phyloP scores from a whole-genome alignment of 192 early-diverging fungal genomes.

The Jimgerdemannia lactiflua region DNA sequence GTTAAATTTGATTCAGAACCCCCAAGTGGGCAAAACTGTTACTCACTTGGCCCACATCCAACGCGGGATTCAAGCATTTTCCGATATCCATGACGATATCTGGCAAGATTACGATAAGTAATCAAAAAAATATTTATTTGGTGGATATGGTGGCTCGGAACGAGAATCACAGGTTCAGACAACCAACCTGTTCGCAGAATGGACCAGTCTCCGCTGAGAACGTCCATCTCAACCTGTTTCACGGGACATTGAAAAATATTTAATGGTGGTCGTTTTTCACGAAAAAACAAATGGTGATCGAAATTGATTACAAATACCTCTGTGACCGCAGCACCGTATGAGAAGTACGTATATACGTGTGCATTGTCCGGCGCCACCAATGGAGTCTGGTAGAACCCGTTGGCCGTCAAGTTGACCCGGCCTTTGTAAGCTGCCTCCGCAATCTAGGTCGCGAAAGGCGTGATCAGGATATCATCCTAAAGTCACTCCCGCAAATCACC shows the following conservation, averaged over 20 bases:
- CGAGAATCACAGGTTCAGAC: no score
- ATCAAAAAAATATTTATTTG: neutral
- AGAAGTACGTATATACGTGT: neutral
- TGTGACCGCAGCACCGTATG: neutral
- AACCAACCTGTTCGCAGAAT: slow-evolving; percentile 47
- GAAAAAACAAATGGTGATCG: slow-evolving; percentile 47
- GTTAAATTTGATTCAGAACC: neutral
- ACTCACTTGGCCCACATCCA: slow-evolving; percentile 65
- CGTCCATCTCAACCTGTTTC: slow-evolving; percentile 84
- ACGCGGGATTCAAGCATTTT: slow-evolving; percentile 77
- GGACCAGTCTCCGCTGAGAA: slow-evolving; percentile 77
- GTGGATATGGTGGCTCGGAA: no score
- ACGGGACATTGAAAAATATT: slow-evolving; percentile 80
- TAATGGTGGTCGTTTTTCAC: slow-evolving; percentile 63
- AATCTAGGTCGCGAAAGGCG: neutral
- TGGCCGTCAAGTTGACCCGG: slow-evolving; percentile 72
- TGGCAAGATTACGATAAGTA: neutral
- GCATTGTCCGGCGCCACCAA: neutral
- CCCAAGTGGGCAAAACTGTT: neutral
- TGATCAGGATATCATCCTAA: neutral
- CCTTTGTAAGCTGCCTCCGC: slow-evolving; percentile 68
- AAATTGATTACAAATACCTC: no score
- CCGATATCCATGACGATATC: slow-evolving; percentile 90
- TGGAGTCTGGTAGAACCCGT: slow-evolving; percentile 85
- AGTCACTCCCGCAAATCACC: no score